Evolutionary conservation across 257 asterid genomes (phyloP).

Genomic region (Nicotiana attenuata): DNA sequence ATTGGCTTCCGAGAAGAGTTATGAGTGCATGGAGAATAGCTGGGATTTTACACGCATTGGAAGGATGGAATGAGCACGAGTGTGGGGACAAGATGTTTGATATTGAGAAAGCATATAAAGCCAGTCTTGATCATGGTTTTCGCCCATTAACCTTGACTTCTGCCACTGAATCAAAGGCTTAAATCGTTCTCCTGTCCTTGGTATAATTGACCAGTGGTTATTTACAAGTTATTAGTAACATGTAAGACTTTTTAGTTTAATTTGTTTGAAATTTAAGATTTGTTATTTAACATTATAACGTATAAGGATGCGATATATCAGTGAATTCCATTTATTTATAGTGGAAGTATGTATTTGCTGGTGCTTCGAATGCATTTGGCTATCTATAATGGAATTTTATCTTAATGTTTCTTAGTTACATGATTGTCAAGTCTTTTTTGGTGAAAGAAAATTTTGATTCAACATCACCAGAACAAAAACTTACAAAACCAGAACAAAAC

Average conservation of each 20-base stretch:
- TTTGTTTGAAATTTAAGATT: neutral
- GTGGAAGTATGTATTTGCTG: too few relatives aligned
- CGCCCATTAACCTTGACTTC: neutral
- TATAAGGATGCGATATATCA: too few relatives aligned
- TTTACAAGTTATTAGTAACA: neutral
- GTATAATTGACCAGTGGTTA: neutral
- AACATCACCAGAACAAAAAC: too few relatives aligned
- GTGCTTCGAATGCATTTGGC: too few relatives aligned
- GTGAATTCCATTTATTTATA: too few relatives aligned
- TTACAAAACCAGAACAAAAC: too few relatives aligned
- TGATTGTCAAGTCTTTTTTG: too few relatives aligned
- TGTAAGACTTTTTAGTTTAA: neutral
- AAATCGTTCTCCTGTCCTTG: neutral
- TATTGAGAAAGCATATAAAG: conserved; percentile 25
- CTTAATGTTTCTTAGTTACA: too few relatives aligned
- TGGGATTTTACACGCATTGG: conserved; percentile 32
- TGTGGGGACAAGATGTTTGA: conserved; percentile 24
- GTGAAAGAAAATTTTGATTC: too few relatives aligned
- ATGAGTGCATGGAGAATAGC: conserved; percentile 38
- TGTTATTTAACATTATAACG: neutral
- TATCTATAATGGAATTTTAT: too few relatives aligned
- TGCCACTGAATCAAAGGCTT: conserved; percentile 2
- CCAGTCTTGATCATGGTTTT: conserved; percentile 32
- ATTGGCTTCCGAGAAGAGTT: conserved; percentile 39
- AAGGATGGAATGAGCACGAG: conserved; percentile 26